Evolutionary conservation across 2,329 filamentous ascomycete genomes (phyloP).

Genomic region (Drechmeria coniospora): DNA sequence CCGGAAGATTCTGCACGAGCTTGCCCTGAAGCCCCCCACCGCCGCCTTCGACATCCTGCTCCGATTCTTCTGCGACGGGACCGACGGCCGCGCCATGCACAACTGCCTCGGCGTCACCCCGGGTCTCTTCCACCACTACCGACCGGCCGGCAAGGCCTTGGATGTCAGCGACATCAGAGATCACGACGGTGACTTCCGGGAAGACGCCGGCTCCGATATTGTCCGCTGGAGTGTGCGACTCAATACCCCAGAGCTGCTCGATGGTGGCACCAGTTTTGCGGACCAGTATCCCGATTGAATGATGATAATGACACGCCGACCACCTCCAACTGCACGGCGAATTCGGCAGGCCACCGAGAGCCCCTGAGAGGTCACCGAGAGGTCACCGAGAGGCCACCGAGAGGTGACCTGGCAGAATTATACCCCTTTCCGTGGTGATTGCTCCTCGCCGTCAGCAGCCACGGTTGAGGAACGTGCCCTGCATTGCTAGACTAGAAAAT

Average conservation of each 20-base stretch:
- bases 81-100: constrained; percentile 15
- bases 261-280: constrained; percentile 14
- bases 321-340: too few species aligned
- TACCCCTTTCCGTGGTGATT: too few species aligned
- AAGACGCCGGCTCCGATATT: constrained; percentile 17
- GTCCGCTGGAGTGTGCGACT: constrained; percentile 23
- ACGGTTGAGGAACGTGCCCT: too few species aligned
- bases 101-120: constrained; percentile 26
- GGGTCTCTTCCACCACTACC: constrained; percentile 29
- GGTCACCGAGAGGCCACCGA: too few species aligned
- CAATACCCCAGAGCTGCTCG: constrained; percentile 21
- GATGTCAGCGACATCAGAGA: constrained; percentile 21
- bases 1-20: constrained; percentile 23
- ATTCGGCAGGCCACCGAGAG: too few species aligned
- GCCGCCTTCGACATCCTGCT: constrained; percentile 29
- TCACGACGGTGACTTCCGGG: constrained; percentile 16
- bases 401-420: too few species aligned
- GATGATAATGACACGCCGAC: too few species aligned
- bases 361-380: too few species aligned
- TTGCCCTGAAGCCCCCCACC: constrained; percentile 24
- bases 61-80: constrained; percentile 28
- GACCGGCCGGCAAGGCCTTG: constrained; percentile 18
- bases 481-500: too few species aligned
- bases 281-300: constrained; percentile 9
- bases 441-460: too few species aligned